Conservation (phyloP, 2,329 filamentous ascomycete genomes). For the Hypoxylon sp. region DNA sequence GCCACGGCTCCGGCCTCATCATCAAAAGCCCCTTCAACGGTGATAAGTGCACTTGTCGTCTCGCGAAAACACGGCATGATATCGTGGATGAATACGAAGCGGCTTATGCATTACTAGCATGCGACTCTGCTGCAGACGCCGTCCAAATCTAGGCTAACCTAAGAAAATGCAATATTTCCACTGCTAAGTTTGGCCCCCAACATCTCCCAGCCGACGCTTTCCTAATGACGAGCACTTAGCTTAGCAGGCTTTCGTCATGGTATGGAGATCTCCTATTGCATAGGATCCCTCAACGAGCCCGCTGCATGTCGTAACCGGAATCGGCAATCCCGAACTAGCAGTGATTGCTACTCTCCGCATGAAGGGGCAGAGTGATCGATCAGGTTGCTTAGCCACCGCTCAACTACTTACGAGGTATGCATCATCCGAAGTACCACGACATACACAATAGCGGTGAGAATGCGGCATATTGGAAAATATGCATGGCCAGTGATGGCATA, state of each 20-base stretch:
- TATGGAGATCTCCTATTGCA: conserved; percentile 3
- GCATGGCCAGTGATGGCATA: conserved; percentile 14
- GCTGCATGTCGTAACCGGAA: conserved; percentile 11
- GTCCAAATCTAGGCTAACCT: conserved; percentile 15
- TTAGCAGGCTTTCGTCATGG: conserved; percentile 26
- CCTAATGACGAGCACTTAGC: background rate
- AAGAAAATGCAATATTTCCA: conserved; percentile 22
- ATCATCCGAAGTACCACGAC: conserved; percentile 22
- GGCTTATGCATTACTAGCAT: conserved; percentile 1
- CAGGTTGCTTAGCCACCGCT: background rate
- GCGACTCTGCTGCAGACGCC: conserved; percentile 12
- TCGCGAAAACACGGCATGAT: background rate
- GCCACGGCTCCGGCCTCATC: conserved; percentile 20
- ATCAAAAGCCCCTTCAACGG: conserved; percentile 6
- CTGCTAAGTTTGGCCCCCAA: conserved; percentile 34
- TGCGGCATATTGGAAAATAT: background rate
- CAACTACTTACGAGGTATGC: conserved; percentile 1
- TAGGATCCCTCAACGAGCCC: background rate
- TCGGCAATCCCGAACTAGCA: conserved; percentile 10
- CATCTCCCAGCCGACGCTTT: background rate
- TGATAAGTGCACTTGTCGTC: background rate
- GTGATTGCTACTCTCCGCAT: conserved; percentile 14
- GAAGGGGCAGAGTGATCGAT: conserved; percentile 1
- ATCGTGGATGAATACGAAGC: conserved; percentile 5
- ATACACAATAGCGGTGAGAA: conserved; percentile 28